Conservation (phyloP, 495 filamentous ascomycete species). For the Podospora sp. region DNA sequence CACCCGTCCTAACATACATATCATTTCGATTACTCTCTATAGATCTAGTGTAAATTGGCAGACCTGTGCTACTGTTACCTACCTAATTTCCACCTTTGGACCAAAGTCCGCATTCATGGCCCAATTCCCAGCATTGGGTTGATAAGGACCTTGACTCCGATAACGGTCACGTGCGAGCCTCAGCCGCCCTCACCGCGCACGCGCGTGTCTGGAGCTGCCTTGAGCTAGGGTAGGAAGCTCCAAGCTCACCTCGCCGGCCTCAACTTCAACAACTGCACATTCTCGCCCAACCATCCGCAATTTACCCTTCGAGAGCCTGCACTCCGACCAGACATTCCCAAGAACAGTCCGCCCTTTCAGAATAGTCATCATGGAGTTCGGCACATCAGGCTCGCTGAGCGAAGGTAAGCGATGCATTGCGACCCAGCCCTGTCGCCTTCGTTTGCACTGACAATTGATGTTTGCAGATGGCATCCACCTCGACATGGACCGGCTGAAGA, state of each 20-base stretch:
- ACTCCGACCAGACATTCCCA: not conserved
- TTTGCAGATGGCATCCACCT: constrained; percentile 93
- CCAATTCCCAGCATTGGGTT: not conserved
- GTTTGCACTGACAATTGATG: constrained; percentile 24
- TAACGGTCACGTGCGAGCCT: constrained; percentile 31
- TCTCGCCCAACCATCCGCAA: constrained; percentile 8
- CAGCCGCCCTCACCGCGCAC: constrained; percentile 27
- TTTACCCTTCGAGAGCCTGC: not conserved
- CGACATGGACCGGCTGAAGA: constrained; percentile 83
- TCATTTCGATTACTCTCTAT: not conserved
- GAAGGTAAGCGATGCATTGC: constrained; percentile 59
- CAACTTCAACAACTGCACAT: constrained; percentile 24
- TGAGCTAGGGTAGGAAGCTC: constrained; percentile 42
- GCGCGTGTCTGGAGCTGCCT: constrained; percentile 52
- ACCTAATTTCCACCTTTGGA: not conserved
- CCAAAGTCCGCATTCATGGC: no score
- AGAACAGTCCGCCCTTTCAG: not conserved
- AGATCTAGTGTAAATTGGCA: not conserved
- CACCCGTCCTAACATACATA: not conserved
- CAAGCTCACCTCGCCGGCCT: constrained; percentile 22
- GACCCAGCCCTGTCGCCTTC: not conserved
- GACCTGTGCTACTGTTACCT: not conserved
- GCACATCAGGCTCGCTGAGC: constrained; percentile 67
- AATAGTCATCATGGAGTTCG: constrained; percentile 56
- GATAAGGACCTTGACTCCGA: constrained; percentile 26